Conservation (phyloP, 148 eudicot species). For the Amaranthus palmeri region DNA sequence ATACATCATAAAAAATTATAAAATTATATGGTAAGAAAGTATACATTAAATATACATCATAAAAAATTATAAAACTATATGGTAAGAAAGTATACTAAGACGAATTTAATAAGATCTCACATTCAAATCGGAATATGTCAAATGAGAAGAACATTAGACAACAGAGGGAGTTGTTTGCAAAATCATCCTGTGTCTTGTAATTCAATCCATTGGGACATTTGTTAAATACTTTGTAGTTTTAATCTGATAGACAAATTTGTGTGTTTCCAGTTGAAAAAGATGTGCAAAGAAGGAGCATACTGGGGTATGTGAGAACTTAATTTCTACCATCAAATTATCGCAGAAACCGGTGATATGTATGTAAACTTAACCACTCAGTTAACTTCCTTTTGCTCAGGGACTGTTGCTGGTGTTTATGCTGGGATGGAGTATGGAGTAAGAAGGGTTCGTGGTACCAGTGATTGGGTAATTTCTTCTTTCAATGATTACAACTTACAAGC, state of each 20-base stretch:
- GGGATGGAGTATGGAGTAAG: constrained; percentile 85
- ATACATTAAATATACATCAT: no score
- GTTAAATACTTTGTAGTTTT: background rate
- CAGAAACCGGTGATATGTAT: background rate
- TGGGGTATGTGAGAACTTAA: constrained; percentile 62
- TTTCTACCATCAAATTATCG: background rate
- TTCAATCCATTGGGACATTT: background rate
- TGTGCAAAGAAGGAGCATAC: constrained; percentile 92
- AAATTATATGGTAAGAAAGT: no score
- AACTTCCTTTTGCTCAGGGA: constrained; percentile 39
- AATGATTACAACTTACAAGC: background rate
- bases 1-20: no score
- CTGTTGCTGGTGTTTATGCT: constrained; percentile 76
- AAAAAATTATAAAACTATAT: no score
- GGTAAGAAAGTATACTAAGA: no score
- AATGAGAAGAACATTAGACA: no score
- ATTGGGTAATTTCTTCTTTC: constrained; percentile 54
- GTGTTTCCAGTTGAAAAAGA: constrained; percentile 65
- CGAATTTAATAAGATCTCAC: no score
- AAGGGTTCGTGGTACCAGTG: constrained; percentile 60
- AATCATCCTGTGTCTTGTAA: background rate
- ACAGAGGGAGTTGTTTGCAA: background rate
- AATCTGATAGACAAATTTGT: constrained; percentile 2
- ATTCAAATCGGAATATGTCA: no score
- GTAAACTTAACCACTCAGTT: background rate